phyloP scores from a whole-genome alignment of 345 rosid genomes.

The Citrus australasica region DNA sequence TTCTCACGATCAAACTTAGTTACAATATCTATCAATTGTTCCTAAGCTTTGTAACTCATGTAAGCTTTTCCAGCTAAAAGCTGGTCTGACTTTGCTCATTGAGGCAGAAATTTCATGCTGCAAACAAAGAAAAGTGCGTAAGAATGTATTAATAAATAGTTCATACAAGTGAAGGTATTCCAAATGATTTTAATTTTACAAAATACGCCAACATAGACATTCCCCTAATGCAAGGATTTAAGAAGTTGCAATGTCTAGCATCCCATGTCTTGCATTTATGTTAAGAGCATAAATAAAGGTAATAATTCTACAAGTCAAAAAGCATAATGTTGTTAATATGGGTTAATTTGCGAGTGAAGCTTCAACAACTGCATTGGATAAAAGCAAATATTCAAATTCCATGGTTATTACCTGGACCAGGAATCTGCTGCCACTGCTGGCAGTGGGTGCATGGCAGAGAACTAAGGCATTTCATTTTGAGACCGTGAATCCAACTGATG shows the following conservation, averaged over 20 bases:
- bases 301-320: not conserved
- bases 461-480: slow-evolving; percentile 38
- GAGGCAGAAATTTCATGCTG: not conserved
- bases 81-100: too few species aligned
- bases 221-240: not conserved
- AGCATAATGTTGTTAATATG: not conserved
- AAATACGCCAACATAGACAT: not conserved
- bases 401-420: slow-evolving; percentile 50
- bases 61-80: not conserved
- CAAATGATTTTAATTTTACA: not conserved
- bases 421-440: slow-evolving; percentile 38
- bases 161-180: not conserved
- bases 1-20: not conserved
- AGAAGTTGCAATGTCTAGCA: not conserved
- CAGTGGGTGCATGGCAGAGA: slow-evolving; percentile 27
- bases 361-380: not conserved
- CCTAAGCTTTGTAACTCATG: not conserved
- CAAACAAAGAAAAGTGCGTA: not conserved
- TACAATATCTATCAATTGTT: not conserved
- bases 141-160: not conserved
- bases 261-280: not conserved
- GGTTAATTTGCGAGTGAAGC: not conserved
- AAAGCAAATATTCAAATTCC: not conserved
- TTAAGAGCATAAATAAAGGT: not conserved
- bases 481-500: slow-evolving; percentile 70